Percentiles rank a stretch among this genome's conserved stretches.
Conservation (phyloP, 1,284 basidiomycete genomes). For the Pseudozyma thailandica region DNA sequence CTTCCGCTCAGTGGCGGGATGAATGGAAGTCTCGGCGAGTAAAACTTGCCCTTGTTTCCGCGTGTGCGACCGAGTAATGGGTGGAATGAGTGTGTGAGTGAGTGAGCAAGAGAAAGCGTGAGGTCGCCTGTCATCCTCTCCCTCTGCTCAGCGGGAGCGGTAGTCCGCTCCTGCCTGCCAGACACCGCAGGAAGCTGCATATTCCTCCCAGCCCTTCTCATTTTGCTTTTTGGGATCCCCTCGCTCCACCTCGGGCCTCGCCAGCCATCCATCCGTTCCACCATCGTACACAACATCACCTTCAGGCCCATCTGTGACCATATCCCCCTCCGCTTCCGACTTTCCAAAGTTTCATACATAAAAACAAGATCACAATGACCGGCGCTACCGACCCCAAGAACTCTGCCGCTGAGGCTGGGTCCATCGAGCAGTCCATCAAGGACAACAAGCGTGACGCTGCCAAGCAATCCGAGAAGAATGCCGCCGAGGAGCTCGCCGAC, state of each 20-base stretch:
- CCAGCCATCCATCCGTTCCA: not conserved
- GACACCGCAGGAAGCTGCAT: too few species aligned
- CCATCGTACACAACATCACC: too few species aligned
- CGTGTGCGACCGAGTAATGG: too few species aligned
- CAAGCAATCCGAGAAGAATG: slow-evolving; percentile 24
- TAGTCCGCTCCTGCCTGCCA: too few species aligned
- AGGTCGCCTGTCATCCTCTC: not conserved
- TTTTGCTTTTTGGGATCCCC: too few species aligned
- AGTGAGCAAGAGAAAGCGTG: too few species aligned
- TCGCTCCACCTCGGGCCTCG: not conserved
- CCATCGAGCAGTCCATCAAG: slow-evolving; percentile 36
- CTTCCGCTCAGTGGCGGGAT: too few species aligned
- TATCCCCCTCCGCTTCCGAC: too few species aligned
- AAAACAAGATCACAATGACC: slow-evolving; percentile 14
- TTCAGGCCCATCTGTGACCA: not conserved
- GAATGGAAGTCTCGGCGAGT: not conserved
- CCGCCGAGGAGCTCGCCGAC: slow-evolving; percentile 21
- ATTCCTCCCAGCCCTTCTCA: too few species aligned
- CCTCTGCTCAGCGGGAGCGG: not conserved
- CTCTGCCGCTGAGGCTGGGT: slow-evolving; percentile 4
- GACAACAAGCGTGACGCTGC: slow-evolving; percentile 41
- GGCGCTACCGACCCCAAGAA: slow-evolving; percentile 11
- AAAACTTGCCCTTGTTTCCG: not conserved
- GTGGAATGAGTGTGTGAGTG: too few species aligned
- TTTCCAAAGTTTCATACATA: too few species aligned